A percentile compares a stretch with the other conserved stretches of the same genome.
These are phyloP conservation scores for Verticillium nonalfalfae DNA, from an alignment of 2,329 filamentous ascomycete genomes.

Conservation along the genomic window DNA sequence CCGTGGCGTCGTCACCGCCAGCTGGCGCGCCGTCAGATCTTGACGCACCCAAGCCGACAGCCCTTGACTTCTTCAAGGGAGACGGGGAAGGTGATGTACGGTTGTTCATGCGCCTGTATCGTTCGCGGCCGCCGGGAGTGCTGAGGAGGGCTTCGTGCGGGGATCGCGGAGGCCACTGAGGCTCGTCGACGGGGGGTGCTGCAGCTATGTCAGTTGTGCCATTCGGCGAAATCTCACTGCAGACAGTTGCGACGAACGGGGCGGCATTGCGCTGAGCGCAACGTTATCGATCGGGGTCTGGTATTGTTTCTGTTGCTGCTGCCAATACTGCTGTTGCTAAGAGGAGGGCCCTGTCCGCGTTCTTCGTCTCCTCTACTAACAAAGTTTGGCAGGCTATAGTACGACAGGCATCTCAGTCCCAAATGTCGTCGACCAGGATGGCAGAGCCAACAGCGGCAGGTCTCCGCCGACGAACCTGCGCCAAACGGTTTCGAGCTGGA, in stretches of 20 bases:
- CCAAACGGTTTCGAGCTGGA: neutral
- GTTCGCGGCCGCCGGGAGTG: slow-evolving; percentile 74
- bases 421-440: neutral
- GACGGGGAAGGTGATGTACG: slow-evolving; percentile 64
- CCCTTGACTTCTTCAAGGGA: slow-evolving; percentile 43
- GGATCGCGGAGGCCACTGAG: slow-evolving; percentile 61
- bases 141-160: slow-evolving; percentile 58
- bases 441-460: neutral
- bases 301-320: neutral
- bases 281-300: neutral
- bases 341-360: neutral
- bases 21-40: slow-evolving; percentile 8
- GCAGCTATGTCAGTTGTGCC: neutral
- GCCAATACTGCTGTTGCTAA: neutral
- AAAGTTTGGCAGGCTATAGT: neutral
- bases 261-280: slow-evolving; percentile 10
- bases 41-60: slow-evolving; percentile 20
- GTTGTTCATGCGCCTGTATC: slow-evolving; percentile 61
- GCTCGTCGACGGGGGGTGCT: slow-evolving; percentile 26
- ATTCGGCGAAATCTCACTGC: neutral
- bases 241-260: slow-evolving; percentile 7
- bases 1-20: slow-evolving; percentile 30
- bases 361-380: neutral
- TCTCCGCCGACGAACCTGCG: neutral
- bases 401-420: neutral